Conservation (phyloP, 345 rosid genomes). For the Hypericum androsaemum region DNA sequence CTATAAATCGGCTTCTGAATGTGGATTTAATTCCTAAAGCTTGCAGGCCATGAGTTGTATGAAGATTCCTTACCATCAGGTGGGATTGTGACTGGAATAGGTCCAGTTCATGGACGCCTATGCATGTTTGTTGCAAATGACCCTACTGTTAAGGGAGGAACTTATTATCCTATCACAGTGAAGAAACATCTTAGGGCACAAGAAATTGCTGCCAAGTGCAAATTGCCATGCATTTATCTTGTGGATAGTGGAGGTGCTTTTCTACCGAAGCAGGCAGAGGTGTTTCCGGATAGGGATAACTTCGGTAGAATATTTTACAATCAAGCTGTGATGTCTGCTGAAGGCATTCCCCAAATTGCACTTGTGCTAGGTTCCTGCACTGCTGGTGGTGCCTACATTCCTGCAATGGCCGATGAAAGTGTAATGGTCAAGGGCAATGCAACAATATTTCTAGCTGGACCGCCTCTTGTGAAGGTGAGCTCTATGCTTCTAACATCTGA, state of each 20-base stretch:
- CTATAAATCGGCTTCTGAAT: slow-evolving; percentile 25
- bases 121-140: slow-evolving; percentile 96
- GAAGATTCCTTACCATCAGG: slow-evolving; percentile 77
- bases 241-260: slow-evolving; percentile 96
- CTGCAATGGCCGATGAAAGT: slow-evolving; percentile 99
- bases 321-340: slow-evolving; percentile 82
- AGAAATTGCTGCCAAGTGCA: slow-evolving; percentile 86
- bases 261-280: slow-evolving; percentile 95
- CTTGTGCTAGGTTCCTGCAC: slow-evolving; percentile 91
- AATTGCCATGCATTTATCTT: slow-evolving; percentile 78
- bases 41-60: slow-evolving; percentile 89
- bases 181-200: slow-evolving; percentile 97
- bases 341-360: slow-evolving; percentile 93
- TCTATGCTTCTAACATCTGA: slow-evolving; percentile 8
- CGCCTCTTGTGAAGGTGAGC: slow-evolving; percentile 86
- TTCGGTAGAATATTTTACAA: slow-evolving; percentile 93
- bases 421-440: slow-evolving; percentile 98
- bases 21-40: slow-evolving; percentile 44
- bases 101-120: slow-evolving; percentile 84
- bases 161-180: slow-evolving; percentile 86
- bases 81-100: slow-evolving; percentile 82
- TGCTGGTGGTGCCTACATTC: slow-evolving; percentile 95
- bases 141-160: slow-evolving; percentile 95
- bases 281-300: slow-evolving; percentile 90
- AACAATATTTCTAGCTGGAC: slow-evolving; percentile 93